Evolutionary conservation across 371 early-diverging fungal species (phyloP).

Genomic region (Capniomyces stellatus): DNA sequence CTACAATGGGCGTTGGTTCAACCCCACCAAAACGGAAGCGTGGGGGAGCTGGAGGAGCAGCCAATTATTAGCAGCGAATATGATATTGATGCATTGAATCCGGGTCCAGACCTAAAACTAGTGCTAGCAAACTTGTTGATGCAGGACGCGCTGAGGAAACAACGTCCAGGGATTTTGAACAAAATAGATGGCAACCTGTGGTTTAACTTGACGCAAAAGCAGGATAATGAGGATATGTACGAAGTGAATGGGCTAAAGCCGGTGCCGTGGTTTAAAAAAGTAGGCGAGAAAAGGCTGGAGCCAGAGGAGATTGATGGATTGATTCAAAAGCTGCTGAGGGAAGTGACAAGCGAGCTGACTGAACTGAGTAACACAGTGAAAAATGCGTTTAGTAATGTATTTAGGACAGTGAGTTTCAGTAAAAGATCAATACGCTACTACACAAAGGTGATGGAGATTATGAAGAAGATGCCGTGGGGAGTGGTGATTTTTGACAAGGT

Average conservation of each 20-base stretch:
- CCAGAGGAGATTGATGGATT: no score
- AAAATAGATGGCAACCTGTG: neutral
- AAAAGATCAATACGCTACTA: constrained; percentile 21
- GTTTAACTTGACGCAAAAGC: neutral
- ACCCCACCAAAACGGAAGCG: no score
- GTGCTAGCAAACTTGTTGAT: neutral
- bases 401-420: no score
- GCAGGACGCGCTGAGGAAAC: neutral
- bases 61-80: constrained; percentile 12
- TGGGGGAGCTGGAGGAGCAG: constrained; percentile 13
- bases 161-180: neutral
- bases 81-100: neutral
- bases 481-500: constrained; percentile 26
- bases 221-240: no score
- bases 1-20: constrained; percentile 22
- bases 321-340: no score
- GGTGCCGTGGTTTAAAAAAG: no score
- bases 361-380: no score
- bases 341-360: no score
- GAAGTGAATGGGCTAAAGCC: no score
- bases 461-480: constrained; percentile 31
- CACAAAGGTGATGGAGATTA: constrained; percentile 14
- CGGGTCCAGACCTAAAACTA: neutral
- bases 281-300: no score
- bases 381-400: no score